These are phyloP conservation scores for Fusarium succisae DNA, from an alignment of 2,329 filamentous ascomycete genomes.

Conservation along the genomic window DNA sequence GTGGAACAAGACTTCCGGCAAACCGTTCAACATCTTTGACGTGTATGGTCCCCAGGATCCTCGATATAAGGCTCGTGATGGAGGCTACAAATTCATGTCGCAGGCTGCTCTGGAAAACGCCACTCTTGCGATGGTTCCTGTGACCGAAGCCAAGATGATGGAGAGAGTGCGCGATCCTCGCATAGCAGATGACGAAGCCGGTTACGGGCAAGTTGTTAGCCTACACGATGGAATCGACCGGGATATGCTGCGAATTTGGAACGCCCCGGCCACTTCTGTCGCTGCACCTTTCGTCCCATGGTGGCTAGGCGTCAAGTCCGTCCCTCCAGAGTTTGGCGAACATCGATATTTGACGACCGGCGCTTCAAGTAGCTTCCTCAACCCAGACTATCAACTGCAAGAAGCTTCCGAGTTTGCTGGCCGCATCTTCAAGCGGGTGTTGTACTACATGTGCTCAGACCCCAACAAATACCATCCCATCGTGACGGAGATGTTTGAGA, in stretches of 20 bases:
- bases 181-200: slow-evolving; percentile 37
- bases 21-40: slow-evolving; percentile 38
- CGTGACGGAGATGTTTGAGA: slow-evolving; percentile 15
- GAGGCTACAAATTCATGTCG: slow-evolving; percentile 40
- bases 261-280: slow-evolving; percentile 29
- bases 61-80: slow-evolving; percentile 34
- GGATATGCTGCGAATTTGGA: slow-evolving; percentile 36
- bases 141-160: slow-evolving; percentile 38
- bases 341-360: slow-evolving; percentile 37
- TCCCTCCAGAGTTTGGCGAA: slow-evolving; percentile 33
- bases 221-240: slow-evolving; percentile 19
- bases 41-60: slow-evolving; percentile 34
- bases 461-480: slow-evolving; percentile 30
- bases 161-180: slow-evolving; percentile 33
- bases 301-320: slow-evolving; percentile 35
- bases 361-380: slow-evolving; percentile 38
- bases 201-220: slow-evolving; percentile 37
- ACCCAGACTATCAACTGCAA: slow-evolving; percentile 37
- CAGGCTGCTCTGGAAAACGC: slow-evolving; percentile 36
- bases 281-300: slow-evolving; percentile 36
- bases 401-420: slow-evolving; percentile 37
- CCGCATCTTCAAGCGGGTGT: slow-evolving; percentile 31
- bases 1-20: slow-evolving; percentile 33
- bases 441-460: slow-evolving; percentile 40
- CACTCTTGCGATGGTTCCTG: slow-evolving; percentile 28